Conservation (phyloP, 202 grass and related monocot genomes). For the Miscanthus sacchariflorus region DNA sequence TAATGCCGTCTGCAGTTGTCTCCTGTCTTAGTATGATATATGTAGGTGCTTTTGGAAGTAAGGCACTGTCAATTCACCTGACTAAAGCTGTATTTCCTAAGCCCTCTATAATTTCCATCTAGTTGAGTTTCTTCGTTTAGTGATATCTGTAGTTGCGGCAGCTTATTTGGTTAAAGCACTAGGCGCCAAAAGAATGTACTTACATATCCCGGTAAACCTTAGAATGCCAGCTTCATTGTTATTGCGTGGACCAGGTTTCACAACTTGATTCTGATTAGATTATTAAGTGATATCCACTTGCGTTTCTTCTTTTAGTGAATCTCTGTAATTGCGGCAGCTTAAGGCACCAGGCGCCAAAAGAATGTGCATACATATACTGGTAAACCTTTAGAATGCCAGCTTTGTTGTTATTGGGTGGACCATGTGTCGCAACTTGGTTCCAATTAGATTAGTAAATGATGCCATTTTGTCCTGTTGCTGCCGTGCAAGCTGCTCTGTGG, state of each 20-base stretch:
- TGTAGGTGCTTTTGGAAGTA: background rate
- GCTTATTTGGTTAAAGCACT: too few species aligned
- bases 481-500: background rate
- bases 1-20: background rate
- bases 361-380: slow-evolving; percentile 14
- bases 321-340: background rate
- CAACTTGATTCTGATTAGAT: too few species aligned
- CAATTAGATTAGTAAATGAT: slow-evolving; percentile 35
- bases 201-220: too few species aligned
- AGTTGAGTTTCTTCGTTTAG: too few species aligned
- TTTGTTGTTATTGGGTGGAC: slow-evolving; percentile 52
- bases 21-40: background rate
- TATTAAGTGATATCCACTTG: background rate
- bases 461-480: background rate
- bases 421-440: background rate
- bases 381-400: slow-evolving; percentile 39
- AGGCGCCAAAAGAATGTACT: background rate
- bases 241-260: too few species aligned
- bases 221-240: too few species aligned
- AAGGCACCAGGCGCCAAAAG: background rate
- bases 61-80: too few species aligned
- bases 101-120: too few species aligned
- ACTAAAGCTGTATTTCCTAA: background rate
- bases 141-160: too few species aligned
- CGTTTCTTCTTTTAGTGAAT: background rate